A percentile compares a stretch with the other conserved stretches of the same genome.
Conservation (phyloP, 805 yeast species). For the Grigorovia jiainica region DNA sequence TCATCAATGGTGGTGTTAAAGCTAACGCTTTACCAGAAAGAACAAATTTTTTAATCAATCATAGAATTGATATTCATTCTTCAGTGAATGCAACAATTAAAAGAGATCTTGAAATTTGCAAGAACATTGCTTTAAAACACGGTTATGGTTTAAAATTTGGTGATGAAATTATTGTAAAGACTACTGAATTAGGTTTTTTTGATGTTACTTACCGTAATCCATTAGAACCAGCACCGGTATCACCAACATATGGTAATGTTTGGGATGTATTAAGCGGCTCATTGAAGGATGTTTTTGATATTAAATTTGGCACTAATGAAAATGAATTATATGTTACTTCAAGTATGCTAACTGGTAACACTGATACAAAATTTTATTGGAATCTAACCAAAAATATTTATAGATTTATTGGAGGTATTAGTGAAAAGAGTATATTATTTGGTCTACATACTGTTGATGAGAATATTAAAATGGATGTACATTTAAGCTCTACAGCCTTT, state of each 20-base stretch:
- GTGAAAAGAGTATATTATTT: slow-evolving; percentile 11
- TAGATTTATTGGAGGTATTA: slow-evolving; percentile 32
- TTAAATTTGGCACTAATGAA: slow-evolving; percentile 29
- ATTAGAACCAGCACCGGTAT: slow-evolving; percentile 34
- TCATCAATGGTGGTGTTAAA: slow-evolving; percentile 64
- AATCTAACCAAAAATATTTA: slow-evolving; percentile 43
- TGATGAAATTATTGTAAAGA: slow-evolving; percentile 17
- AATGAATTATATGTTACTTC: slow-evolving; percentile 34
- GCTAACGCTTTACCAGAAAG: slow-evolving; percentile 69
- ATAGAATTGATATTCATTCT: slow-evolving; percentile 54
- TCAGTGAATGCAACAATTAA: slow-evolving; percentile 35
- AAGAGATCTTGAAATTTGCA: slow-evolving; percentile 30
- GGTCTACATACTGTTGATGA: slow-evolving; percentile 61
- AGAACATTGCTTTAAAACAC: slow-evolving; percentile 37
- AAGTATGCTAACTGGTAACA: slow-evolving; percentile 46
- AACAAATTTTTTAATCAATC: slow-evolving; percentile 46
- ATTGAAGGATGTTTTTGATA: slow-evolving; percentile 46
- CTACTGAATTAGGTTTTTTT: slow-evolving; percentile 26
- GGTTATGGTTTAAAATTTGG: slow-evolving; percentile 36
- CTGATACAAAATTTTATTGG: slow-evolving; percentile 56
- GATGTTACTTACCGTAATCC: slow-evolving; percentile 13
- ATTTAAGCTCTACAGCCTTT: slow-evolving; percentile 50
- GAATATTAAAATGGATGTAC: slow-evolving; percentile 43
- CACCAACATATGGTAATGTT: slow-evolving; percentile 29
- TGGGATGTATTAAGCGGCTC: slow-evolving; percentile 42